Base-by-base conservation (phyloP, 1,284 basidiomycete species). In the Leccinum olivaceoglutinosum region DNA sequence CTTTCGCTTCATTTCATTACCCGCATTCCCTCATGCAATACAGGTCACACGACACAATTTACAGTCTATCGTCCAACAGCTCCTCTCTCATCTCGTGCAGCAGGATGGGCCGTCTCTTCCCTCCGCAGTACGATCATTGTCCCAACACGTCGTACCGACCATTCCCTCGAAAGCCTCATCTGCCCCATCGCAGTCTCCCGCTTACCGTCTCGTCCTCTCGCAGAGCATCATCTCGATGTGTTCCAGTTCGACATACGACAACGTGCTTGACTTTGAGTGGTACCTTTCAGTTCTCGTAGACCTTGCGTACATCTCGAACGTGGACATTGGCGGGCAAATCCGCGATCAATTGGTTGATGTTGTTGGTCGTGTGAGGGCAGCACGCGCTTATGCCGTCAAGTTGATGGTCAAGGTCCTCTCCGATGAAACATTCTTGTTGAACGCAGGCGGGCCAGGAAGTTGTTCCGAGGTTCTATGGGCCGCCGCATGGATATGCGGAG, bases 231-330 rank as follows among this genome's bases (percentile, higher is more conserved):
- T 98, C n/a, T 78, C 82, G 25, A 89, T 97, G 68, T 91, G 94
- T 65, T 88, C 91, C 5, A 83, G 85, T 64, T 87, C 90, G 63
- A 89, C 90, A 7, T 99, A 97, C 71, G 87, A 88, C 61, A 90
- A 96, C 71, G 84, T 99, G 44, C 82, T 83, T 46, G 94, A 98
- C 76, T 98, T 98, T 72, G 90, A 96, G 70, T 99, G 97, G 97
- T 97, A 94, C 73, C 81, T 98, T 32, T 96, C 95, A 8, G 93
- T 96, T 3, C 85, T 98, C 29, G 84, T 97, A 56, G 93, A 97
- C 69, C 82, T 99, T 2, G 87, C 92, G 0, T 93, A 94, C 72
- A 83, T 98, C 55, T 90, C 90, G 55, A 85, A 86, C 53, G 92
- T 88, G 56, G 80, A 90, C 69, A 81, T 96, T 39, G 94, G 93